Base-by-base conservation (phyloP, 768 basidiomycete species). In the Suillus tomentosus region DNA sequence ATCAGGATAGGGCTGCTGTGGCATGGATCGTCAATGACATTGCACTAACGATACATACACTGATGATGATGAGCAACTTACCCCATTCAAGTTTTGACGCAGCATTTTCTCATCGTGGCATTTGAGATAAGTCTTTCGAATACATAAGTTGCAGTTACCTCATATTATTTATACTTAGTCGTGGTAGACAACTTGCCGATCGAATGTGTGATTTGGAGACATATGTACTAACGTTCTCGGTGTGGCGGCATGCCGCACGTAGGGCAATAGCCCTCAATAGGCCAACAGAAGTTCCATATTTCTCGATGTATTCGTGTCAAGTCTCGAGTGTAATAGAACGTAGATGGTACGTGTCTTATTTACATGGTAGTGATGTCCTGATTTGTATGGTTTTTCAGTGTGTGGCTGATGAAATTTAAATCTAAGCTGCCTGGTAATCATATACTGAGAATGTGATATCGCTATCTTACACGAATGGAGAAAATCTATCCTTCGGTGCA, bases 1-100 rank as follows among this genome's bases (percentile, higher is more conserved):
- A 76, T 27, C 72, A 42, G 67, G 75, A 76, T 11, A 75, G 55
- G 19, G 70, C 69, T 17, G 71, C 57, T 2, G 70, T 66, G 1
- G 67, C 61, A 73, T 75, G 36, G 45, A 36, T 36, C 22, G 50
- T 31, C 27, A 50, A 57, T 64, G 55, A 66, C 19, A 22, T 27
- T 39, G 19, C 15, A 3, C 50, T 24, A 51, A n/a, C 47, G 55
- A 24, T 56, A 48, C 9, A 19, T 42, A 42, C 17, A 17, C 43
- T 19, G 19, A 45, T 45, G 40, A 34, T 36, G 42, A 61, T 59
- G 48, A 43, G 53, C 31, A 34, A 68, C 75, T 64, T 62, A 66
- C 74, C 58, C 74, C 75, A 27, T 69, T 57, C 64, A 73, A 47
- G n/a, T n/a, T 47, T 43, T 36, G 47, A 11, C 27, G 61, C 11